These are phyloP conservation scores for Suillus brevipes DNA, from an alignment of 768 basidiomycete species.

Conservation along the genomic window DNA sequence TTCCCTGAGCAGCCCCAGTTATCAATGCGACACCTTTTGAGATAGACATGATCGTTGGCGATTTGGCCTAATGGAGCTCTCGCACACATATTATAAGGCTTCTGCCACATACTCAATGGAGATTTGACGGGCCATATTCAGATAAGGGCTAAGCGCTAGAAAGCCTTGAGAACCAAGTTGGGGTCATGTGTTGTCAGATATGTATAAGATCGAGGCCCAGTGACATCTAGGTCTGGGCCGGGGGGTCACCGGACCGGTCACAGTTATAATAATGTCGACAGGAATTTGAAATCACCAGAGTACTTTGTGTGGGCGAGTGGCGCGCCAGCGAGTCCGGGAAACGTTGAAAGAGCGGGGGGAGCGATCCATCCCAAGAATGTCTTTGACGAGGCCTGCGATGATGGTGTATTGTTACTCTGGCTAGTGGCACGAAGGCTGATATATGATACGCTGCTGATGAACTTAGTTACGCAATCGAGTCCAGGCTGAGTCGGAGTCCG, in stretches of 20 bases:
- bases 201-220: background rate
- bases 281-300: background rate
- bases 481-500: no score
- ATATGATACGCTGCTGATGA: no score
- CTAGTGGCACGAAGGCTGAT: no score
- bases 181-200: background rate
- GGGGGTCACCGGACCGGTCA: no score
- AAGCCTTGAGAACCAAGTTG: background rate
- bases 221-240: background rate
- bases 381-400: no score
- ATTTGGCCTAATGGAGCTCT: background rate
- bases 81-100: background rate
- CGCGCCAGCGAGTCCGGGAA: background rate
- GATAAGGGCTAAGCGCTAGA: background rate
- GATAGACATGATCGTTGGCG: background rate
- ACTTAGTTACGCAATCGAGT: no score
- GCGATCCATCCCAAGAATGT: no score
- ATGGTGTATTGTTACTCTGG: no score
- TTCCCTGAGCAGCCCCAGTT: conserved; percentile 23
- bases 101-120: background rate
- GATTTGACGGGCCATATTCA: background rate
- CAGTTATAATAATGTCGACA: background rate
- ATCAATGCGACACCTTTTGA: conserved; percentile 20
- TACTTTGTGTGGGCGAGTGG: background rate
- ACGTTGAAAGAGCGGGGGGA: background rate